Evolutionary conservation across 192 early-diverging fungal species (phyloP).

Genomic region (Backusella morwellensis): DNA sequence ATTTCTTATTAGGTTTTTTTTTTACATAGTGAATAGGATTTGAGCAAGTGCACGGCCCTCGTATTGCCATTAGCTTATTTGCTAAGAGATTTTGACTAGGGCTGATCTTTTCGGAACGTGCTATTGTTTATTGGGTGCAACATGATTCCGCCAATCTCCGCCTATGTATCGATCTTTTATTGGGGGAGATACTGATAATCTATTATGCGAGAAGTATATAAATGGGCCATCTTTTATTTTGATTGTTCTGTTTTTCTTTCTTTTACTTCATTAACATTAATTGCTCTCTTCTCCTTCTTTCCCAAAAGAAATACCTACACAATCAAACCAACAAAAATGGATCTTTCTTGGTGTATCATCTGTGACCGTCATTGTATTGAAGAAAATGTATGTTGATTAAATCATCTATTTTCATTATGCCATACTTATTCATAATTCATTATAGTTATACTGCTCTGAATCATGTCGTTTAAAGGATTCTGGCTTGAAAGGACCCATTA

Average conservation of each 20-base stretch:
- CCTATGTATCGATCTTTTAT: neutral
- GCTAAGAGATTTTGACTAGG: neutral
- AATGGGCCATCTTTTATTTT: neutral
- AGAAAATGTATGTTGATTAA: constrained; percentile 6
- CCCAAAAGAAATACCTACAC: neutral
- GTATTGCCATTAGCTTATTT: neutral
- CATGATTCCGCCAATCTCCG: neutral
- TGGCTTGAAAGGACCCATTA: neutral
- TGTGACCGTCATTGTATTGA: constrained; percentile 19
- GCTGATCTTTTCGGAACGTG: neutral
- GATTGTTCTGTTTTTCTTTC: neutral
- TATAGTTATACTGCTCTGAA: constrained; percentile 19
- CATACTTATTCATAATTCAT: neutral
- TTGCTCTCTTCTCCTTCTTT: neutral
- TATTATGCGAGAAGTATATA: neutral
- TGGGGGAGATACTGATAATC: neutral
- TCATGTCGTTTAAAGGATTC: constrained; percentile 8
- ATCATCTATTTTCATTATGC: neutral
- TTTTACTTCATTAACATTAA: neutral
- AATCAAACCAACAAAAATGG: neutral
- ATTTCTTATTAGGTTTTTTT: neutral
- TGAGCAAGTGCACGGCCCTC: neutral
- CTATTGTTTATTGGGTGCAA: neutral
- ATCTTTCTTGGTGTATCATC: constrained; percentile 24
- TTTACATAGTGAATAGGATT: neutral